Percentiles rank a stretch among this genome's conserved stretches.
These are phyloP conservation scores for Saitozyma podzolica DNA, from an alignment of 768 basidiomycete genomes.

Conservation along the genomic window DNA sequence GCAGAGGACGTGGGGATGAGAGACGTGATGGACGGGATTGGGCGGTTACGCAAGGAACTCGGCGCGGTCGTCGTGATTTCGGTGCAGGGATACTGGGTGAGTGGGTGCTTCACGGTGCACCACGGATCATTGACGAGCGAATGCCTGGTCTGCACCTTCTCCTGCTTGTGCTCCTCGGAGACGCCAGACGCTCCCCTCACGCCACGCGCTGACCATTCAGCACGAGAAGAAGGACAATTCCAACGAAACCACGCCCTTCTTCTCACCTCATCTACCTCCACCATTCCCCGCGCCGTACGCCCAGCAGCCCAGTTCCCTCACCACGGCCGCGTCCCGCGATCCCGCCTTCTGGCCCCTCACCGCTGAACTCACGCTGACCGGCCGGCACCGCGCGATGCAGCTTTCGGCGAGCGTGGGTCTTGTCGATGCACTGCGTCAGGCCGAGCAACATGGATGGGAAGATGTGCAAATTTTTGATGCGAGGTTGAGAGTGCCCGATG, in stretches of 20 bases:
- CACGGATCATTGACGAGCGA: no score
- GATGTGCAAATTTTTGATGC: slow-evolving; percentile 17
- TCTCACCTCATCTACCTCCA: slow-evolving; percentile 28
- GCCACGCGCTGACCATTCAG: neutral
- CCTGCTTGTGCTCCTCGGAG: neutral
- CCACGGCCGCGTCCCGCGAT: slow-evolving; percentile 1
- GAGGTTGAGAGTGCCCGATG: slow-evolving; percentile 18
- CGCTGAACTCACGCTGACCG: slow-evolving; percentile 39
- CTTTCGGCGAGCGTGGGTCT: slow-evolving; percentile 32
- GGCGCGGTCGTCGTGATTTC: slow-evolving; percentile 29
- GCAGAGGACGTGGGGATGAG: slow-evolving; percentile 35
- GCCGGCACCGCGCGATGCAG: slow-evolving; percentile 22
- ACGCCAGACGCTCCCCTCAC: neutral
- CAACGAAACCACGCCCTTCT: slow-evolving; percentile 21
- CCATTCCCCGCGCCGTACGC: slow-evolving; percentile 30
- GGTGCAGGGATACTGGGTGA: slow-evolving; percentile 39
- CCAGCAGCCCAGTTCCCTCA: neutral
- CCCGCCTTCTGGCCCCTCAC: slow-evolving; percentile 32
- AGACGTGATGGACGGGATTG: slow-evolving; percentile 34
- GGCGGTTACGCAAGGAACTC: slow-evolving; percentile 31
- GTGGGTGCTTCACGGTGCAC: slow-evolving; percentile 2
- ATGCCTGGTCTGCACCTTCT: no score
- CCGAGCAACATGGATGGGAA: neutral
- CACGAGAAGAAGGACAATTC: slow-evolving; percentile 19
- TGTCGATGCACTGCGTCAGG: slow-evolving; percentile 19